phyloP scores from a whole-genome alignment of 352 stramenopile genomes.

The Pythium rishiriense region DNA sequence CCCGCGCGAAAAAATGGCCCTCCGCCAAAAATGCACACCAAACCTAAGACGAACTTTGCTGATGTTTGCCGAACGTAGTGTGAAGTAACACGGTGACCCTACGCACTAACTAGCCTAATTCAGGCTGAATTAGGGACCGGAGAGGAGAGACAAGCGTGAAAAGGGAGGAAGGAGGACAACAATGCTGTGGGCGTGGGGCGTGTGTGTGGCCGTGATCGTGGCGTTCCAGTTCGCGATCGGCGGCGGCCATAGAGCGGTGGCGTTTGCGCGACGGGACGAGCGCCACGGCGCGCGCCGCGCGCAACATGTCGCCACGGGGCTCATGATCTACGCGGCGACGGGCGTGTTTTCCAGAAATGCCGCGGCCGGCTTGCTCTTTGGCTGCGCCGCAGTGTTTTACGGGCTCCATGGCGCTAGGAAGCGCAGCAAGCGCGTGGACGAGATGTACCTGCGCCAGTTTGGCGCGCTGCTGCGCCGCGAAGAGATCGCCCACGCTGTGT shows the following conservation, averaged over 20 bases:
- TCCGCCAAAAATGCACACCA: neutral
- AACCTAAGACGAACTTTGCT: neutral
- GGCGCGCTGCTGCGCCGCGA: constrained; percentile 44
- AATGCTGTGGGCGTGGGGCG: constrained; percentile 19
- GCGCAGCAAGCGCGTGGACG: constrained; percentile 30
- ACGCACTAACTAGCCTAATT: neutral
- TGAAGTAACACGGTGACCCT: neutral
- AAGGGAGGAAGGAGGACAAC: neutral
- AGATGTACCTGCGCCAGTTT: constrained; percentile 45
- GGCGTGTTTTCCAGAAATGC: constrained; percentile 27
- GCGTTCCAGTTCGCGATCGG: constrained; percentile 30
- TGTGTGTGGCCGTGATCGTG: constrained; percentile 20
- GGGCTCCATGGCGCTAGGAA: constrained; percentile 37
- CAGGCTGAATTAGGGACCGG: neutral
- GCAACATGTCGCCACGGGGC: constrained; percentile 50
- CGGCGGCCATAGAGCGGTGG: neutral
- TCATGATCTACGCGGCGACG: constrained; percentile 46
- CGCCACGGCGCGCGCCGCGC: constrained; percentile 51
- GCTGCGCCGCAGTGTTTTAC: constrained; percentile 40
- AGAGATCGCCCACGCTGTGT: constrained; percentile 34
- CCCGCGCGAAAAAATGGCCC: neutral
- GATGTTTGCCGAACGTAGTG: constrained; percentile 2
- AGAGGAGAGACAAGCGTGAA: neutral
- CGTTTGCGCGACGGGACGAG: constrained; percentile 30
- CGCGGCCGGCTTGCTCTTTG: constrained; percentile 32